Evolutionary conservation across 306 rosid species (phyloP), one percentile per base, ranked within the genome.

Genomic region (Vigna trinervia): DNA sequence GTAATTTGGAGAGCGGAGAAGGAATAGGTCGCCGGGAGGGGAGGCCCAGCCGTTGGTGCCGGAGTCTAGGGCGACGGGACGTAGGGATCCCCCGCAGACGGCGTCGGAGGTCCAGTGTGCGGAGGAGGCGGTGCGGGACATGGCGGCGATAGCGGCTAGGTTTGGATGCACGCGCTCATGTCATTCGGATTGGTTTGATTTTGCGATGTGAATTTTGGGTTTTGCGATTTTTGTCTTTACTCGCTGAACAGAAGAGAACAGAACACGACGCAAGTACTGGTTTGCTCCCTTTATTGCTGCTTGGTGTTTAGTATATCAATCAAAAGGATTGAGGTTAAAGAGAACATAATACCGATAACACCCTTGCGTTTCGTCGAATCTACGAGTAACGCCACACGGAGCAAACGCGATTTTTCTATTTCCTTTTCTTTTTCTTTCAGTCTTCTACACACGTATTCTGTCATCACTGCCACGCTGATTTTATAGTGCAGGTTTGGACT

Each of bases 1-100:
- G 86, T 90, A 94, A 66, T 32, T 84, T 8, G 78, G 74, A 30
- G 96, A 82, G 6, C 97, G 96, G 48, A 94, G 92, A 32, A 47
- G 64, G 89, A 94, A 94, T 47, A 94, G 83, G 73, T 92, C 88
- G 60, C 93, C 96, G 3, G 97, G 97, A 0, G 98, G 98, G 0
- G 98, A 88, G 1, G 97, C 94, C 98, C 98, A 94, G 78, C 98
- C 98, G 78, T 94, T 87, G 69, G 78, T 85, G 12, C 98, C 97
- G 3, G 88, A 75, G 14, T 81, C 57, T 34, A 89, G 89, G 86
- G 92, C 97, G 34, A 94, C 97, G 28, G 9, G 86, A 72, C 85
- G 92, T 6, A 94, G 87, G 62, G 97, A 79, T 81, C 98, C 97
- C 1, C 94, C 86, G 75, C 83, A 65, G 79, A 90, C 66, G 4